Conservation (phyloP, 805 yeast genomes). For the Zygosaccharomyces rouxii region DNA sequence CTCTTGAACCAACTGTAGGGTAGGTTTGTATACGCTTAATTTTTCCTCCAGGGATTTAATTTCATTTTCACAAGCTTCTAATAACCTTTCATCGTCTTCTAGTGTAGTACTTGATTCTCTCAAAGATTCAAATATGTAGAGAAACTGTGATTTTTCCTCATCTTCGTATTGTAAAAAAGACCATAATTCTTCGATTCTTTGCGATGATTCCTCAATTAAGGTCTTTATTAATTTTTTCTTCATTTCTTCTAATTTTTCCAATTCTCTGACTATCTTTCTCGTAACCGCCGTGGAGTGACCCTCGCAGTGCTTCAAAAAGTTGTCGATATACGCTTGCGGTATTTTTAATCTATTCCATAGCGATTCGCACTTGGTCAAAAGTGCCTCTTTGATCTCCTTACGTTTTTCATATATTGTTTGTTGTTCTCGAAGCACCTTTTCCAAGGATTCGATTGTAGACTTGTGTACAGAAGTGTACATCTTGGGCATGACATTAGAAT, state of each 20-base stretch:
- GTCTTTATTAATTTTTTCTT: slow-evolving; percentile 63
- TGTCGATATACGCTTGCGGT: slow-evolving; percentile 37
- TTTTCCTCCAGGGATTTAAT: slow-evolving; percentile 48
- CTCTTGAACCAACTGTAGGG: slow-evolving; percentile 52
- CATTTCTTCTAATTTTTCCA: slow-evolving; percentile 52
- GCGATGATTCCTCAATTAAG: slow-evolving; percentile 60
- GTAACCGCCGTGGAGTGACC: slow-evolving; percentile 46
- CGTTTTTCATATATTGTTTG: slow-evolving; percentile 33
- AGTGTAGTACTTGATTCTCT: slow-evolving; percentile 15
- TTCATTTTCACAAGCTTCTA: slow-evolving; percentile 63
- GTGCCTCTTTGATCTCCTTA: slow-evolving; percentile 33
- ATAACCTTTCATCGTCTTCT: slow-evolving; percentile 53
- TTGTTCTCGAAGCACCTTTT: slow-evolving; percentile 12
- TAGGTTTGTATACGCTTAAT: slow-evolving; percentile 47
- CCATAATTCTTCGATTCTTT: slow-evolving; percentile 60
- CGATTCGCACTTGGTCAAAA: slow-evolving; percentile 39
- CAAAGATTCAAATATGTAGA: slow-evolving; percentile 29
- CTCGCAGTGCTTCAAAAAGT: slow-evolving; percentile 42
- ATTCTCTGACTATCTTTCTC: slow-evolving; percentile 49
- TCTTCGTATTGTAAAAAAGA: slow-evolving; percentile 52
- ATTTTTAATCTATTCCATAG: slow-evolving; percentile 60
- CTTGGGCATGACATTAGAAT: not conserved
- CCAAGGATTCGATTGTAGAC: slow-evolving; percentile 14
- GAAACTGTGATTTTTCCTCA: slow-evolving; percentile 46
- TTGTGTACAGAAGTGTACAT: slow-evolving; percentile 9